A percentile compares a stretch with the other conserved stretches of the same genome.
These are phyloP conservation scores for Aspergillus sp. DNA, from an alignment of 2,329 filamentous ascomycete genomes.

Conservation along the genomic window DNA sequence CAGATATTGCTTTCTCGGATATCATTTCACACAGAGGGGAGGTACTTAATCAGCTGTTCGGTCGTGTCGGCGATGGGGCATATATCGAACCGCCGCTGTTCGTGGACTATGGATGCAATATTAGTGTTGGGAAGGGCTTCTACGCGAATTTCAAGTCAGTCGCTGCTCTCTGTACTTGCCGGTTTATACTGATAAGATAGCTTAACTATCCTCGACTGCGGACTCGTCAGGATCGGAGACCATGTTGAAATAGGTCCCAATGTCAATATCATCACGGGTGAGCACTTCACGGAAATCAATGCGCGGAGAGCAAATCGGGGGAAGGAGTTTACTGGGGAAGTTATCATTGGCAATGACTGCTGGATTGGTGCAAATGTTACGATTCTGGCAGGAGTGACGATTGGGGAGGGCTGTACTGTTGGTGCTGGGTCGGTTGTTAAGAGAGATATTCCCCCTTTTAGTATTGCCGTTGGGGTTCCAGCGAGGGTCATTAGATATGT, in stretches of 20 bases:
- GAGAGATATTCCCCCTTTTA: conserved; percentile 32
- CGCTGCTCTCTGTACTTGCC: not conserved
- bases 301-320: conserved; percentile 38
- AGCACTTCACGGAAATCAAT: conserved; percentile 50
- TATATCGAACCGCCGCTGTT: conserved; percentile 21
- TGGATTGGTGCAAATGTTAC: conserved; percentile 52
- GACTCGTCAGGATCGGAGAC: conserved; percentile 52
- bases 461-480: conserved; percentile 29
- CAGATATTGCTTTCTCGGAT: not conserved
- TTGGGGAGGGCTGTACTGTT: conserved; percentile 43
- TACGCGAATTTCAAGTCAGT: conserved; percentile 23
- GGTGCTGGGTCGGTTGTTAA: conserved; percentile 43
- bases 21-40: not conserved
- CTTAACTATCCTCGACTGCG: conserved; percentile 53
- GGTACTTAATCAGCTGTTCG: conserved; percentile 14
- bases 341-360: conserved; percentile 50
- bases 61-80: conserved; percentile 10
- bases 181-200: conserved; percentile 44
- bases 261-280: conserved; percentile 51
- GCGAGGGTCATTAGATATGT: not conserved
- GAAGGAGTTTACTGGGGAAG: conserved; percentile 48
- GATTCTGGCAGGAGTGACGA: conserved; percentile 44
- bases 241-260: conserved; percentile 52
- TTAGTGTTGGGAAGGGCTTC: conserved; percentile 17
- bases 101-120: conserved; percentile 26